Evolutionary conservation across 305 asterid genomes (phyloP).

Genomic region (Solanum aculeatissimum): DNA sequence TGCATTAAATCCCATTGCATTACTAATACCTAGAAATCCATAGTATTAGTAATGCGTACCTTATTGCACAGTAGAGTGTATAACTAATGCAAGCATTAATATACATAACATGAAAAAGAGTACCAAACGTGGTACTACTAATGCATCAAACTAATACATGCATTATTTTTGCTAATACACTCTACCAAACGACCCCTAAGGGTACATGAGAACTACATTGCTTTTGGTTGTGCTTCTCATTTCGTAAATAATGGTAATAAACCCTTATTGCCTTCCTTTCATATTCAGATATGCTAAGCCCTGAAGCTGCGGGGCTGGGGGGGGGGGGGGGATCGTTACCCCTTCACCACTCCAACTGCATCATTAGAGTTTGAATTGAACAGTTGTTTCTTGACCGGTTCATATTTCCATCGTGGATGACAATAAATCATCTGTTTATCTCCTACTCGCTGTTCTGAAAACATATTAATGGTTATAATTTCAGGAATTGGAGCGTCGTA

Average conservation of each 20-base stretch:
- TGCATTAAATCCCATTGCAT: too few species aligned
- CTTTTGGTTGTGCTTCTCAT: background rate
- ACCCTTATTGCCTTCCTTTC: background rate
- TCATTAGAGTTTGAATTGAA: background rate
- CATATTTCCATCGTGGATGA: background rate
- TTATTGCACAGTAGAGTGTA: too few species aligned
- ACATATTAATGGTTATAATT: background rate
- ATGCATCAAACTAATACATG: too few species aligned
- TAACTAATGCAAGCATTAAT: too few species aligned
- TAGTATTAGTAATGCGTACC: too few species aligned
- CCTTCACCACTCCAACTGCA: background rate
- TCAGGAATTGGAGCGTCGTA: slow-evolving; percentile 75
- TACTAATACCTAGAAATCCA: too few species aligned
- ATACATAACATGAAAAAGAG: too few species aligned
- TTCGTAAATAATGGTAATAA: background rate
- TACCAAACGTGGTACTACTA: too few species aligned
- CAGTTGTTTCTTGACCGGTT: background rate
- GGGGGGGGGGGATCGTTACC: background rate
- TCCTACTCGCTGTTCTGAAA: background rate
- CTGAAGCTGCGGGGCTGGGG: too few species aligned
- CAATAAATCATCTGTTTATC: background rate
- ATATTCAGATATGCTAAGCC: background rate
- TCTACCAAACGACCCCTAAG: too few species aligned
- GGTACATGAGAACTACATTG: background rate
- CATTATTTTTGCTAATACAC: too few species aligned